Percentiles rank a stretch among this genome's conserved stretches.
Conservation (phyloP, 768 basidiomycete genomes). For the Mycena vitilis region DNA sequence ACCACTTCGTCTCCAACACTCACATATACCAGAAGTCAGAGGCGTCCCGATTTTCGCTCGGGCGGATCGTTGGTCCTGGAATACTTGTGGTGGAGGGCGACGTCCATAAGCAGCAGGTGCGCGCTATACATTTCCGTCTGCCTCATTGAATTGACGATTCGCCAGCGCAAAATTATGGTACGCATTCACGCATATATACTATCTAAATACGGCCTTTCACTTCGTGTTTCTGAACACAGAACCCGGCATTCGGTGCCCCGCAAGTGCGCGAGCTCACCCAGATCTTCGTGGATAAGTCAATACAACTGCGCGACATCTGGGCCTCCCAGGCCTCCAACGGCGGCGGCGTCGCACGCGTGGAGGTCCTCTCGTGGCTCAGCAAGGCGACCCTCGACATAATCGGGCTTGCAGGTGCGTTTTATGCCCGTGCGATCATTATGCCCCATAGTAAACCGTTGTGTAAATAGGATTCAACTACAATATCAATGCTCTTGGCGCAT, state of each 20-base stretch:
- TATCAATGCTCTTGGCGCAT: slow-evolving; percentile 37
- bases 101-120: slow-evolving; percentile 38
- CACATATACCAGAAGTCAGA: slow-evolving; percentile 26
- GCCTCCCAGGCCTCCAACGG: slow-evolving; percentile 46
- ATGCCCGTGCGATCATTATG: background rate
- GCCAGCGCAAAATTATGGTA: slow-evolving; percentile 43
- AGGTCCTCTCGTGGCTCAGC: slow-evolving; percentile 74
- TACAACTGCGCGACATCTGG: slow-evolving; percentile 67
- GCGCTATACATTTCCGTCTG: background rate
- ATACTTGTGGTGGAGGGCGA: slow-evolving; percentile 47
- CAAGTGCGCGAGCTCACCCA: slow-evolving; percentile 66
- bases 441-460: background rate
- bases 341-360: slow-evolving; percentile 51
- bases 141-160: background rate
- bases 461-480: slow-evolving; percentile 44
- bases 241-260: slow-evolving; percentile 72
- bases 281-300: slow-evolving; percentile 61
- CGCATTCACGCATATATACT: no score
- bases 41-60: slow-evolving; percentile 4
- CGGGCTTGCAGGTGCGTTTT: slow-evolving; percentile 69
- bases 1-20: slow-evolving; percentile 20
- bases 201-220: no score
- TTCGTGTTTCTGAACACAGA: slow-evolving; percentile 47
- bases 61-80: slow-evolving; percentile 25
- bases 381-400: slow-evolving; percentile 82